phyloP scores from a whole-genome alignment of 192 early-diverging fungal genomes.

The Umbelopsis sp. region DNA sequence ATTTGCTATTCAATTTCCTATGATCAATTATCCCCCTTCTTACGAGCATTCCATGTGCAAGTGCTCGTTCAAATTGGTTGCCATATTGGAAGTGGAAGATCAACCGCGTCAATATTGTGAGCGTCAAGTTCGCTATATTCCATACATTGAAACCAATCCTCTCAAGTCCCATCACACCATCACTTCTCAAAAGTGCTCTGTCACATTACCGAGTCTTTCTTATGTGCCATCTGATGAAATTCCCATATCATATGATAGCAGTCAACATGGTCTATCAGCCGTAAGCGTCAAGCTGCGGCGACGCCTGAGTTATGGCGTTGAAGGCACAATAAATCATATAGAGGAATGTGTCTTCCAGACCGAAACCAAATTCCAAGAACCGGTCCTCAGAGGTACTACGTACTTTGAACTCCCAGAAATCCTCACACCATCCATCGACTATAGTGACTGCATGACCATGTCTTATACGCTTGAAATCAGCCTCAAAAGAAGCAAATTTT shows the following conservation, averaged over 20 bases:
- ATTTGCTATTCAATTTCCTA: slow-evolving; percentile 37
- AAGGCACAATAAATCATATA: background rate
- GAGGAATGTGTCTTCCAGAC: background rate
- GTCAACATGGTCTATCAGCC: background rate
- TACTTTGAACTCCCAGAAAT: background rate
- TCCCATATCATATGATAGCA: background rate
- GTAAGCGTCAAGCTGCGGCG: background rate
- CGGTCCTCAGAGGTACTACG: background rate
- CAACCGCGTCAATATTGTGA: background rate
- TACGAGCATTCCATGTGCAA: background rate
- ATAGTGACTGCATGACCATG: slow-evolving; percentile 1
- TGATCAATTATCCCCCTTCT: slow-evolving; percentile 36
- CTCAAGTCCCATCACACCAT: background rate
- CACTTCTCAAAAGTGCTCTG: background rate
- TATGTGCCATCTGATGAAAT: background rate
- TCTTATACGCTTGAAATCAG: background rate
- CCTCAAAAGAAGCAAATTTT: background rate
- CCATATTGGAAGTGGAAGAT: background rate
- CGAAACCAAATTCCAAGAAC: background rate
- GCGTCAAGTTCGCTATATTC: background rate
- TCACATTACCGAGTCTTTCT: slow-evolving; percentile 1
- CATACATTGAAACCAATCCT: background rate
- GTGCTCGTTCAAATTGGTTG: background rate
- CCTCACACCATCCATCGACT: background rate
- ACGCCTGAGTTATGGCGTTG: background rate